Evolutionary conservation across 2,329 filamentous ascomycete genomes (phyloP).

Genomic region (Alternaria atra): DNA sequence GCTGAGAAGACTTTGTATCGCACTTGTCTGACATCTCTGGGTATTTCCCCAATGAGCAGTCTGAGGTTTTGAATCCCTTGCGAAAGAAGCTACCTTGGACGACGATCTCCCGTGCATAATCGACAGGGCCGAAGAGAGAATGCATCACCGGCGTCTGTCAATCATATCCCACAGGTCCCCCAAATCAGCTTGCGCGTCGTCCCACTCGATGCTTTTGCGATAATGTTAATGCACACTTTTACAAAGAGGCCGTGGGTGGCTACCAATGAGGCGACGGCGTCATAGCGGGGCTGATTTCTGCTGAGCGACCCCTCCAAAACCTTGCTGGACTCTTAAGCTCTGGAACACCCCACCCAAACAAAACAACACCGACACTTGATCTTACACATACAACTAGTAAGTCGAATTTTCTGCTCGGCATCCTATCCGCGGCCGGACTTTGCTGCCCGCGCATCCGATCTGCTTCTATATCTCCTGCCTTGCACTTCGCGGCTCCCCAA

Average conservation of each 20-base stretch:
- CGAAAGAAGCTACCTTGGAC: conserved; percentile 5
- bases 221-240: conserved; percentile 34
- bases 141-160: conserved; percentile 3
- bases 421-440: conserved; percentile 49
- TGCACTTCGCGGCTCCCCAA: conserved; percentile 16
- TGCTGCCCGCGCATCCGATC: conserved; percentile 35
- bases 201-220: conserved; percentile 29
- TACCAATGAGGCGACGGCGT: conserved; percentile 32
- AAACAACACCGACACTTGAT: conserved; percentile 34
- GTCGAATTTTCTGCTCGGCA: conserved; percentile 36
- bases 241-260: conserved; percentile 28
- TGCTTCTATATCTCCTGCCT: conserved; percentile 37
- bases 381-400: conserved; percentile 44
- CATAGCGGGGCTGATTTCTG: conserved; percentile 36
- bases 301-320: conserved; percentile 34
- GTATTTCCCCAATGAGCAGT: background rate
- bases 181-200: conserved; percentile 4
- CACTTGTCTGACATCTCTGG: background rate
- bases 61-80: background rate
- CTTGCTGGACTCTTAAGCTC: conserved; percentile 33
- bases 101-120: conserved; percentile 15
- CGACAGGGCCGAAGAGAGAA: conserved; percentile 1
- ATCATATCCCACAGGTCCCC: background rate
- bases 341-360: conserved; percentile 33
- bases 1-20: background rate